Evolutionary conservation across 306 rosid species (phyloP).

Genomic region (Cucurbita moschata): DNA sequence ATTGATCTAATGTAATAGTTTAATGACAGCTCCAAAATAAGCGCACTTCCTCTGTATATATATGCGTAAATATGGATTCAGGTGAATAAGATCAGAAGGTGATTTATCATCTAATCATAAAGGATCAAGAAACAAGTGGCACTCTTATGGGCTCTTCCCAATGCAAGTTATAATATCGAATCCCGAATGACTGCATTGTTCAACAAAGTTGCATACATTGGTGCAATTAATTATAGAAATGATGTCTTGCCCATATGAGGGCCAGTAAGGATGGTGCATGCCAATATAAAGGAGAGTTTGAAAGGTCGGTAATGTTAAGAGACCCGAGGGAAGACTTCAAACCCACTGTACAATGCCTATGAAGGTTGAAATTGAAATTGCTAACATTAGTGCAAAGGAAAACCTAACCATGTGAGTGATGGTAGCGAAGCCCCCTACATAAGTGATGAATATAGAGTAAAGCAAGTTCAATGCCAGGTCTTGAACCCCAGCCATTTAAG

Average conservation of each 20-base stretch:
- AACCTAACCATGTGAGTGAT: neutral
- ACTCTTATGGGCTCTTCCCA: neutral
- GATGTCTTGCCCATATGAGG: neutral
- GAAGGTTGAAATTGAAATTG: neutral
- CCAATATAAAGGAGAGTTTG: neutral
- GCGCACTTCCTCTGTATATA: neutral
- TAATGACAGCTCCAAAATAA: neutral
- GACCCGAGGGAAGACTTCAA: neutral
- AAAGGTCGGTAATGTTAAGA: neutral
- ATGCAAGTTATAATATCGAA: neutral
- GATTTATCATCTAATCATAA: neutral
- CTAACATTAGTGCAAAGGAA: neutral
- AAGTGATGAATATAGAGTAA: neutral
- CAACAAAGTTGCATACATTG: neutral
- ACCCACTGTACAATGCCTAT: too few species aligned
- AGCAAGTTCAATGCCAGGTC: neutral
- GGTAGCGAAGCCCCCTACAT: neutral
- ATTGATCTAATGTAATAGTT: neutral
- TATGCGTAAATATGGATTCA: neutral
- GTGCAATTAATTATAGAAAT: neutral
- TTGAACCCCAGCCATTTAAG: neutral
- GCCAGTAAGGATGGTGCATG: neutral
- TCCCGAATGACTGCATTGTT: neutral
- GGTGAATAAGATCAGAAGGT: neutral
- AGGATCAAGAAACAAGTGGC: neutral